These are phyloP conservation scores for Ophiostoma fasciatum DNA, from an alignment of 2,329 filamentous ascomycete species.

Conservation along the genomic window DNA sequence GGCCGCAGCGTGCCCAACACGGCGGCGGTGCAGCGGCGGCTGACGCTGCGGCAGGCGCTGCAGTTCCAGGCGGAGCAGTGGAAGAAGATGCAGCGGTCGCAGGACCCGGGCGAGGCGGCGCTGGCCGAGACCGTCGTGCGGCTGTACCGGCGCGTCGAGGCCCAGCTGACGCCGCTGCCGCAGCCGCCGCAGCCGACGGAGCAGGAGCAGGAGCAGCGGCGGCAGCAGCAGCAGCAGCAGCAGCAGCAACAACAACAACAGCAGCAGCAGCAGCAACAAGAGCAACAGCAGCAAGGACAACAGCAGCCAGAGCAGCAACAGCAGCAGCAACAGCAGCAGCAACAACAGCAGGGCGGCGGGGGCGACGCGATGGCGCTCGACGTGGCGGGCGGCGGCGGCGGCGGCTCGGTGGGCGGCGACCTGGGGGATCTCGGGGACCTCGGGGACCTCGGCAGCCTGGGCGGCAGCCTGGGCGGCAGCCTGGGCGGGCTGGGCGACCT, in stretches of 20 bases:
- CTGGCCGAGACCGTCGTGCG: slow-evolving; percentile 48
- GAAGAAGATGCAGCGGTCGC: slow-evolving; percentile 35
- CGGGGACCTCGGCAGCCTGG: slow-evolving; percentile 7
- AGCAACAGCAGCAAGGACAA: too few relatives aligned
- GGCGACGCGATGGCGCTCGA: slow-evolving; percentile 3
- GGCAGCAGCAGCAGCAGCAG: neutral
- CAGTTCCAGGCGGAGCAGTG: slow-evolving; percentile 43
- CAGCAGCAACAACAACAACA: too few relatives aligned
- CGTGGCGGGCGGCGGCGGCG: neutral
- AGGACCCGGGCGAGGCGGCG: slow-evolving; percentile 25
- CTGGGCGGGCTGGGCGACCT: slow-evolving; percentile 7
- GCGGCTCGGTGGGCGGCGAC: neutral
- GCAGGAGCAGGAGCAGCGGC: neutral
- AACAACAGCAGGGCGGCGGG: neutral
- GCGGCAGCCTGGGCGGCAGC: too few relatives aligned
- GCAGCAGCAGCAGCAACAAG: too few relatives aligned
- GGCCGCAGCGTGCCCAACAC: slow-evolving; percentile 20
- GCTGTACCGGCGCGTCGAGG: slow-evolving; percentile 48
- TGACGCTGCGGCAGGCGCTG: slow-evolving; percentile 46
- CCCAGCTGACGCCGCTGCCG: slow-evolving; percentile 34
- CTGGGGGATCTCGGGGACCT: slow-evolving; percentile 9
- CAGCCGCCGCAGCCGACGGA: slow-evolving; percentile 2
- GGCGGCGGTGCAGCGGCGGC: slow-evolving; percentile 27
- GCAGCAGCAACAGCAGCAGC: too few relatives aligned
- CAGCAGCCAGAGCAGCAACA: too few relatives aligned